These are phyloP conservation scores for Colletotrichum tamarilloi DNA, from an alignment of 2,329 filamentous ascomycete species.

Conservation along the genomic window DNA sequence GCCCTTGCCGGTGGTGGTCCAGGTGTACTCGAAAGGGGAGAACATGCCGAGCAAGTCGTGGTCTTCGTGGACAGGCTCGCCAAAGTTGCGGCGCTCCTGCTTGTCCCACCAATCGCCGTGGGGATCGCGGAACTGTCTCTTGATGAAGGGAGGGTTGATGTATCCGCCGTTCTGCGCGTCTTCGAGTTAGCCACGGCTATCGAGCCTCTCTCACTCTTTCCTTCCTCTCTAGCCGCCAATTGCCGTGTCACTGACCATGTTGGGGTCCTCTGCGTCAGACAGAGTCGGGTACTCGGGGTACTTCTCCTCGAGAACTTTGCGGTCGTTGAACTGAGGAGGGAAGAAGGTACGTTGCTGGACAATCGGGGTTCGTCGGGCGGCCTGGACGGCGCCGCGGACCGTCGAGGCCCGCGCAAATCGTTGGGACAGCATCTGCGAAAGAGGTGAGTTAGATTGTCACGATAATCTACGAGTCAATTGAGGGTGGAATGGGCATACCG, in stretches of 20 bases:
- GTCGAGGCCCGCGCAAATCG: constrained; percentile 65
- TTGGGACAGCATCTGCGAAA: constrained; percentile 68
- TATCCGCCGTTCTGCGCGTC: constrained; percentile 82
- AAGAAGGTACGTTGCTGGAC: constrained; percentile 69
- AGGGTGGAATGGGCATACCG: constrained; percentile 40
- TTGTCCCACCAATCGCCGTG: constrained; percentile 97
- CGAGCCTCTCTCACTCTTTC: neutral
- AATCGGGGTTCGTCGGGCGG: constrained; percentile 61
- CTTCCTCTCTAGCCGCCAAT: neutral
- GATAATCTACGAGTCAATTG: neutral
- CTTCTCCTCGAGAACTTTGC: constrained; percentile 61
- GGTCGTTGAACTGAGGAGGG: constrained; percentile 60
- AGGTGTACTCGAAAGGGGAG: constrained; percentile 89
- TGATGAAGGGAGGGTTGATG: constrained; percentile 81
- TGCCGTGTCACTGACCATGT: constrained; percentile 66
- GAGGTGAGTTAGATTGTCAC: neutral
- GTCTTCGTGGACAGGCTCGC: constrained; percentile 96
- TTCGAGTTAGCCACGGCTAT: constrained; percentile 38
- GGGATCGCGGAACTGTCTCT: constrained; percentile 93
- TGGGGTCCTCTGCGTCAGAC: constrained; percentile 72
- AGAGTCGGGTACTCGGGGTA: constrained; percentile 60
- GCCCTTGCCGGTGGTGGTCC: constrained; percentile 78
- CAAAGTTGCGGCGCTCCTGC: constrained; percentile 96
- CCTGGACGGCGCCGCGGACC: constrained; percentile 56
- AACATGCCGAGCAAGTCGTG: constrained; percentile 94